Conservation (phyloP, 768 basidiomycete species). For the Mycena pura region DNA sequence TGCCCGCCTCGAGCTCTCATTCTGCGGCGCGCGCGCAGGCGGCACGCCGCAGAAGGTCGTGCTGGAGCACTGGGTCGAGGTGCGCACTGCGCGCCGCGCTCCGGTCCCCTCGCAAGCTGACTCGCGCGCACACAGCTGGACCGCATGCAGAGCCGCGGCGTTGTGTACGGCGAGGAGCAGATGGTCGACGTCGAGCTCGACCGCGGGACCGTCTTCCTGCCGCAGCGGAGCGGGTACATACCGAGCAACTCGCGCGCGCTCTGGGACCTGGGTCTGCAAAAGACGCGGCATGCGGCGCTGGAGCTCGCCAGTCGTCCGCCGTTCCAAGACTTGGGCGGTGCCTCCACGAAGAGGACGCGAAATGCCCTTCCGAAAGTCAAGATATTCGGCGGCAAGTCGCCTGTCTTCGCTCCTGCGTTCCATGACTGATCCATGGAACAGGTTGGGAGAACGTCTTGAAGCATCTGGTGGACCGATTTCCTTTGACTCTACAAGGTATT, state of each 20-base stretch:
- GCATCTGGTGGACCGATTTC: slow-evolving; percentile 44
- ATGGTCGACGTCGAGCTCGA: slow-evolving; percentile 61
- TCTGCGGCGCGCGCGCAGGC: slow-evolving; percentile 41
- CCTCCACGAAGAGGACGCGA: slow-evolving; percentile 12
- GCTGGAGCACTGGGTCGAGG: slow-evolving; percentile 64
- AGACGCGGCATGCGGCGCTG: slow-evolving; percentile 4
- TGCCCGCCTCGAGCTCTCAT: slow-evolving; percentile 53
- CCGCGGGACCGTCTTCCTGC: slow-evolving; percentile 49
- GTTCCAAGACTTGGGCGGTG: background rate
- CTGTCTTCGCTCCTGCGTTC: background rate
- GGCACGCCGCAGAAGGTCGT: slow-evolving; percentile 42
- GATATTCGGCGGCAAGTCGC: slow-evolving; percentile 16
- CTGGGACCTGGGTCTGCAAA: slow-evolving; percentile 42
- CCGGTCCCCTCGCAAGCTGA: background rate
- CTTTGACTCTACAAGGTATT: slow-evolving; percentile 51
- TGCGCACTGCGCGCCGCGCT: slow-evolving; percentile 31
- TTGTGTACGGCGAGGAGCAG: slow-evolving; percentile 55
- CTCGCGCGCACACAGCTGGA: slow-evolving; percentile 45
- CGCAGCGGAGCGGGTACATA: slow-evolving; percentile 38
- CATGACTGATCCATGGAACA: background rate
- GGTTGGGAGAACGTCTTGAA: slow-evolving; percentile 39
- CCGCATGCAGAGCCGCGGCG: slow-evolving; percentile 38
- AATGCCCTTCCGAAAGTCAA: slow-evolving; percentile 18
- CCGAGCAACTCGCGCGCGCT: slow-evolving; percentile 42
- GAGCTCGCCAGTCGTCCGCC: background rate